Evolutionary conservation across 768 basidiomycete species (phyloP).

Genomic region (Pholiota microspora): DNA sequence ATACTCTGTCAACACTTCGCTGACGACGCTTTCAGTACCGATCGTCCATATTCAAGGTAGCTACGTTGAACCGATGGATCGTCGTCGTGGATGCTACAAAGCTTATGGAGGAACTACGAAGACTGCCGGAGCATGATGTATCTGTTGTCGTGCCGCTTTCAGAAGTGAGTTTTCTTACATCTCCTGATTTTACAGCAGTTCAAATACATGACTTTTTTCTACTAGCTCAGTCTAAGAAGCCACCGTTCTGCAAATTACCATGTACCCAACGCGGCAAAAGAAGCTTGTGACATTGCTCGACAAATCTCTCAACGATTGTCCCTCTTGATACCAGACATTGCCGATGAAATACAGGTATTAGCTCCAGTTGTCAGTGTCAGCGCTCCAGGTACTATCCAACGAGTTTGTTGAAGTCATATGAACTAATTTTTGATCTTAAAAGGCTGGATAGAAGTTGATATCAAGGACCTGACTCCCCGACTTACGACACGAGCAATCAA

Average conservation of each 20-base stretch:
- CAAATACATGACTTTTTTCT: too few species aligned
- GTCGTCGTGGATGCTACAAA: constrained; percentile 31
- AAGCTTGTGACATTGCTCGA: neutral
- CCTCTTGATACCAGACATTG: constrained; percentile 32
- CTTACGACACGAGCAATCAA: neutral
- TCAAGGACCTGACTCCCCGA: neutral
- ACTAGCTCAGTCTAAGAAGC: too few species aligned
- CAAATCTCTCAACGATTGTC: constrained; percentile 26
- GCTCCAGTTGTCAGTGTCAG: too few species aligned
- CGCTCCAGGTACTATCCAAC: too few species aligned
- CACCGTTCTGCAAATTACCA: too few species aligned
- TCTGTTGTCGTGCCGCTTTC: constrained; percentile 26
- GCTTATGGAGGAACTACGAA: constrained; percentile 39
- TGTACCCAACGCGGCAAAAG: neutral
- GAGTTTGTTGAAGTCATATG: too few species aligned
- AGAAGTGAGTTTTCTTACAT: constrained; percentile 26
- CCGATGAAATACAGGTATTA: constrained; percentile 37
- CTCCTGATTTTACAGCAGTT: too few species aligned
- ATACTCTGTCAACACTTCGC: neutral
- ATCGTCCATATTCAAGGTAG: constrained; percentile 25
- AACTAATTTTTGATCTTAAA: neutral
- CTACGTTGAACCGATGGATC: constrained; percentile 31
- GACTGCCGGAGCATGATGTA: constrained; percentile 35
- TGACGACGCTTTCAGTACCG: constrained; percentile 9
- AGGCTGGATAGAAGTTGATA: neutral